Conservation (phyloP, 164 flowering plant species). For the Nymphaea colorata region DNA sequence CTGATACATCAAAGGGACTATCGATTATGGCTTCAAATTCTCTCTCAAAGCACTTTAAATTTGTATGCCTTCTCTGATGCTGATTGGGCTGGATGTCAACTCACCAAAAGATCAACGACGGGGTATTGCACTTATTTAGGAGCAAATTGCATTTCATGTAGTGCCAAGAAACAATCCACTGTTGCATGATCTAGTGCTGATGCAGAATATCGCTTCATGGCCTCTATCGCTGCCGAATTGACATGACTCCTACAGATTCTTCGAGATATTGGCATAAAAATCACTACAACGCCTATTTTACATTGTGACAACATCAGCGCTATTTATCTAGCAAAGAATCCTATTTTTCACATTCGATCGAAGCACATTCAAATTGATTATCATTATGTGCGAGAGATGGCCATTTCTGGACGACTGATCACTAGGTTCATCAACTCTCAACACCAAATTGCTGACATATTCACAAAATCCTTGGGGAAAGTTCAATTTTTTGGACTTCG, state of each 20-base stretch:
- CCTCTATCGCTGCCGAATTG: background rate
- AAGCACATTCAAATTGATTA: background rate
- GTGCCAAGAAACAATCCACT: background rate
- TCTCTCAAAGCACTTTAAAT: too few species aligned
- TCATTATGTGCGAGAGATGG: background rate
- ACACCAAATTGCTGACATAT: background rate
- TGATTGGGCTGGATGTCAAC: too few species aligned
- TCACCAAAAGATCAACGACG: background rate
- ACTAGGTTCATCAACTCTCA: background rate
- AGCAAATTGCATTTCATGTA: background rate
- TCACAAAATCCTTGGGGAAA: background rate
- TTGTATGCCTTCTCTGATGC: too few species aligned
- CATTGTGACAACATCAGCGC: background rate
- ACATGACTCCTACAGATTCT: background rate
- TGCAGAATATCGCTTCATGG: background rate
- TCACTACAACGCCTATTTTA: background rate
- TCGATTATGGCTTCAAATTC: too few species aligned
- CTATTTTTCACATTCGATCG: background rate
- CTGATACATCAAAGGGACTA: too few species aligned
- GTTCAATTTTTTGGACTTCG: too few species aligned
- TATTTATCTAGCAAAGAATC: background rate
- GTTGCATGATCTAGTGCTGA: background rate
- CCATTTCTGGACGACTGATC: too few species aligned
- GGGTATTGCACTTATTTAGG: background rate
- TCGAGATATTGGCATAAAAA: background rate